Evolutionary conservation across 1,139 yeast species (phyloP).

Genomic region (Taiozyma sp.): DNA sequence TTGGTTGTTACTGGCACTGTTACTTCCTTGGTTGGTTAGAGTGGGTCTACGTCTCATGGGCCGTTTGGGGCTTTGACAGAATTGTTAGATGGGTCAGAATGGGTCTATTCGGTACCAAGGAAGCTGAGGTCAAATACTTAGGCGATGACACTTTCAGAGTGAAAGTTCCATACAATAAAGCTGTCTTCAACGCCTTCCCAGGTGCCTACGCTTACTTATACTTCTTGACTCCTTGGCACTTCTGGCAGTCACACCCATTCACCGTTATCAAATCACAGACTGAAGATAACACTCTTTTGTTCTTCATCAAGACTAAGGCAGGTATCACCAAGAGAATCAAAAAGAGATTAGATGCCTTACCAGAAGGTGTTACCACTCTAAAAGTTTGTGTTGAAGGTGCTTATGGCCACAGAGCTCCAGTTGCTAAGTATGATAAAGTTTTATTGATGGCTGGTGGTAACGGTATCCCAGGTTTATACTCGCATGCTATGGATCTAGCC

Average conservation of each 20-base stretch:
- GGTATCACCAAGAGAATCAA: conserved; percentile 39
- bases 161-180: conserved; percentile 29
- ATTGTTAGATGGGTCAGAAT: conserved; percentile 24
- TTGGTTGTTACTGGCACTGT: conserved; percentile 57
- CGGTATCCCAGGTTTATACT: conserved; percentile 56
- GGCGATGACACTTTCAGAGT: conserved; percentile 37
- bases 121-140: conserved; percentile 39
- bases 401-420: conserved; percentile 48
- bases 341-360: not conserved
- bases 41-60: conserved; percentile 30
- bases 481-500: conserved; percentile 25
- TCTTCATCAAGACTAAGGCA: conserved; percentile 39
- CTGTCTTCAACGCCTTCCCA: conserved; percentile 33
- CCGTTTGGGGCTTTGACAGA: conserved; percentile 30
- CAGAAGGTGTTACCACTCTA: conserved; percentile 7
- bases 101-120: conserved; percentile 25
- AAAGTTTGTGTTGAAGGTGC: conserved; percentile 51
- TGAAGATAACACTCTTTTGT: conserved; percentile 30
- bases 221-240: conserved; percentile 40
- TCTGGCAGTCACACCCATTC: conserved; percentile 56
- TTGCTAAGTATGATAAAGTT: conserved; percentile 46
- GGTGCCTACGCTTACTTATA: conserved; percentile 31
- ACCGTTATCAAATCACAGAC: conserved; percentile 30
- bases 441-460: conserved; percentile 65
- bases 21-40: conserved; percentile 38